These are phyloP conservation scores for Ochetophila trinervis DNA, from an alignment of 306 rosid genomes.

Conservation along the genomic window DNA sequence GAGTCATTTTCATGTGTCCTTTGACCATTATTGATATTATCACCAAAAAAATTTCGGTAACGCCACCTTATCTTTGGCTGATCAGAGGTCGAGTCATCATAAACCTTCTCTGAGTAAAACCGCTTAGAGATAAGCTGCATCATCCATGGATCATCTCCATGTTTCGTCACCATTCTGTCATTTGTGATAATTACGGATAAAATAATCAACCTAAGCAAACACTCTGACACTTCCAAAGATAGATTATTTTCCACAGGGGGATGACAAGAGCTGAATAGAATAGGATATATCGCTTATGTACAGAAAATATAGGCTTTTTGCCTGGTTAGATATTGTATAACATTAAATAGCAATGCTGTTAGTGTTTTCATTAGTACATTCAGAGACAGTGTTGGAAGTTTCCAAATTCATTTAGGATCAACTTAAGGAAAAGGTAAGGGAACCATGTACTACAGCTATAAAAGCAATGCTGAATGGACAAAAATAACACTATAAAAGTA, in stretches of 20 bases:
- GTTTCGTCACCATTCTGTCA: slow-evolving; percentile 60
- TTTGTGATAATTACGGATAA: slow-evolving; percentile 14
- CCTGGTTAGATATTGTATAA: background rate
- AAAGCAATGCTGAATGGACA: background rate
- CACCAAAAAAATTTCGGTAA: slow-evolving; percentile 64
- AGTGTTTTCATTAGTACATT: background rate
- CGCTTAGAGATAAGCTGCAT: slow-evolving; percentile 59
- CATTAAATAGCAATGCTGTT: background rate
- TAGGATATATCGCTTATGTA: background rate
- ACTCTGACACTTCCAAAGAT: slow-evolving; percentile 1
- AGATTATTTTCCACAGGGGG: background rate
- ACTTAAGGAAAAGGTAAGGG: slow-evolving; percentile 1
- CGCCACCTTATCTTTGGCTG: slow-evolving; percentile 70
- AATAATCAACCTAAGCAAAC: background rate
- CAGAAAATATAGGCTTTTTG: background rate
- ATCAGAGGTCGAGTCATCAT: slow-evolving; percentile 63
- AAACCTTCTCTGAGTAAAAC: slow-evolving; percentile 66
- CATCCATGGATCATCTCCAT: slow-evolving; percentile 39
- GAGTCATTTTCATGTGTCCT: slow-evolving; percentile 33
- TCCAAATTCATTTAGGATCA: background rate
- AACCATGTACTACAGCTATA: background rate
- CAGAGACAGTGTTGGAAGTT: background rate
- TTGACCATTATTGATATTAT: slow-evolving; percentile 40
- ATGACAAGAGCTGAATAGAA: background rate
- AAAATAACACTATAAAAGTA: background rate